Evolutionary conservation across 495 filamentous ascomycete species (phyloP), one percentile per base, ranked within the genome.

Genomic region (Aspergillus campestris): DNA sequence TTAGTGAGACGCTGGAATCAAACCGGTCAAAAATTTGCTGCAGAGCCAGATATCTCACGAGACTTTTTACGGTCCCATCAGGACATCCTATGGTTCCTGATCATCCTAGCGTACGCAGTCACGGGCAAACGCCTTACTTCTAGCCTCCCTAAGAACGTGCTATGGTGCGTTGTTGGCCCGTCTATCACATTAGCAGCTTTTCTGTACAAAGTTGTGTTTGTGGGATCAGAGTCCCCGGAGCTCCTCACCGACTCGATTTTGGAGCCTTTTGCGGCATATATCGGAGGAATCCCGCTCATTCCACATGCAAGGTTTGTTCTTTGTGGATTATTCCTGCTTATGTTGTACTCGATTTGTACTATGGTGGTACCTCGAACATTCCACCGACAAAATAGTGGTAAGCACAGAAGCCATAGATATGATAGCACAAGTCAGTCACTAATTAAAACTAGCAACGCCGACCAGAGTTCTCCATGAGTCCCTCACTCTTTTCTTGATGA

Each of bases 1-100:
- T 51, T 94, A 6, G 54, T 82, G 34, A 69, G 86, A 36, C 73
- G 81, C 32, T 99, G 91, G 90, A 96, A 96, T 59, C 92, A 96
- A 60, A 97, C 92, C 0, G 92, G 92, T 15, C 89, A 95, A 52
- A 99, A 99, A 49, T 86, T 86, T 51, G 81, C 92, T 11, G 91
- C 88, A 10, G 84, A 83, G 40, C 79, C 88, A 39, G 90, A 95
- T 56, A 92, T 95, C 40, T 82, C 83, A 44, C 81, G 79, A 31
- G 70, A 51, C 7, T 83, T 84, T 51, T 67, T 96, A 14, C 65
- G 78, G 31, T 58, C 62, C 2, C 75, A 86, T 50, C 79, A 75
- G 1, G 44, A 66, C 14, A 41, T 83, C 2, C 72, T 98, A 8
- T 98, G 92, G 91, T 53, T 53, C n/a, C 65, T 94, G 14, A 73